Evolutionary conservation across 345 rosid genomes (phyloP), one percentile per base, ranked within the genome.

Genomic region (Eucalyptus pauciflora): DNA sequence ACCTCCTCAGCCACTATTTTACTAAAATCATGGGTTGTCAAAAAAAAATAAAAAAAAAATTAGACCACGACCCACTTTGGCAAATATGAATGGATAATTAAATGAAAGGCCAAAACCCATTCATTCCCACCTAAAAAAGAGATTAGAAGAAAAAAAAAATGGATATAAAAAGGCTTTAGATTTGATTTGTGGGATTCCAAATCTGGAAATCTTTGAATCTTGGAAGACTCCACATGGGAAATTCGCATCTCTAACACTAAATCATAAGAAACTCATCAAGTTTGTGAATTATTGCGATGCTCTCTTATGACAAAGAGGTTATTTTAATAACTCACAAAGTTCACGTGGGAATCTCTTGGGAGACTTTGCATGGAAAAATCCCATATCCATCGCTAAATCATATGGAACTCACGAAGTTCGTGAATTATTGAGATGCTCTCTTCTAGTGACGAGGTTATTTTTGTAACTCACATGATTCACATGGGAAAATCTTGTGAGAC

Each of bases 281-380:
- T 62, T 29, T 22, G 31, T 29, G 69, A 60, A 62, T 62, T 27
- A 62, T 13, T 29, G 31, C 7, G 4, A 62, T 1, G n/a, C 17
- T 62, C 3, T 13, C 33, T 62, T 29, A 1, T 62, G 0, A 4
- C 29, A 10, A 24, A 25, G 3, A 24, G 1, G 62, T 56, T 8
- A 56, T 4, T 56, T 56, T 10, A 4, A 0, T 10, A 56, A 56
- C 13, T 24, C 62, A 56, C 29, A 56, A 22, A 25, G 62, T 56
- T 25, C 62, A 24, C 62, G 1, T 56, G 62, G 62, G 29, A 56
- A 56, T 10, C 12, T 56, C 62, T 24, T 5, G 81, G 3, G 13
- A 69, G 43, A 33, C 43, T 69, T 69, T 10, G 41, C 24, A 17
- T 37, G 10, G 24, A 60, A 62, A 29, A 62, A 62, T 62, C 69